Evolutionary conservation across 1,139 yeast species (phyloP), one percentile per base, ranked within the genome.

Genomic region (Kodamaea alishanica): DNA sequence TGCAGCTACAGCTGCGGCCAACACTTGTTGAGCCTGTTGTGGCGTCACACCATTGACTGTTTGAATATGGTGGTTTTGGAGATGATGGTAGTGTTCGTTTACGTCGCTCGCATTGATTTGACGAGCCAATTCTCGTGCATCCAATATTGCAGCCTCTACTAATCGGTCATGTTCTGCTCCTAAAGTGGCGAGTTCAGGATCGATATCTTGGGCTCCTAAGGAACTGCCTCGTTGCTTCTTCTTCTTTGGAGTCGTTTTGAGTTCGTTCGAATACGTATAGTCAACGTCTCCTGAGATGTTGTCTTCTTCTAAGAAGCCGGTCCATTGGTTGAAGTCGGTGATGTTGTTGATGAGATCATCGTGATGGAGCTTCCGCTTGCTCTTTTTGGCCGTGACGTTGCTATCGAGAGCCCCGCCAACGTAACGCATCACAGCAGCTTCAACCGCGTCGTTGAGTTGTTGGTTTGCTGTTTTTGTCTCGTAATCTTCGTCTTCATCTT

Each of bases 351-450:
- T 48, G 31, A 50, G 36, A 8, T 51, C 55, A 26, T 51, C 54
- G 29, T 48, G 49, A 30, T 38, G 32, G 15, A 34, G 35, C 11
- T 44, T 38, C 6, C 49, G 33, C 23, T 47, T 46, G 24, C 32
- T 40, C 15, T 30, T 12, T 8, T 15, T 15, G 20, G 20, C 20
- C 4, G 37, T 34, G n/a, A n/a, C n/a, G n/a, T n/a, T n/a, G 15
- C 44, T 24, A 26, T 71, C 76, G 35, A 79, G 60, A 1, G 79
- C 73, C 5, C 80, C 81, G 10, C 84, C 85, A 7, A 83, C 90
- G 48, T 77, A 76, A 42, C 77, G 73, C 78, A 83, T 70, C 27
- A 83, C 87, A 0, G 88, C 90, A n/a, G 84, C 89, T 50, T 78
- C 84, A 6, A 79, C 84, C 4, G 80, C 78, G 48, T 73, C 78